These are phyloP conservation scores for Osmanthus fragrans DNA, from an alignment of 257 asterid species.

Conservation along the genomic window DNA sequence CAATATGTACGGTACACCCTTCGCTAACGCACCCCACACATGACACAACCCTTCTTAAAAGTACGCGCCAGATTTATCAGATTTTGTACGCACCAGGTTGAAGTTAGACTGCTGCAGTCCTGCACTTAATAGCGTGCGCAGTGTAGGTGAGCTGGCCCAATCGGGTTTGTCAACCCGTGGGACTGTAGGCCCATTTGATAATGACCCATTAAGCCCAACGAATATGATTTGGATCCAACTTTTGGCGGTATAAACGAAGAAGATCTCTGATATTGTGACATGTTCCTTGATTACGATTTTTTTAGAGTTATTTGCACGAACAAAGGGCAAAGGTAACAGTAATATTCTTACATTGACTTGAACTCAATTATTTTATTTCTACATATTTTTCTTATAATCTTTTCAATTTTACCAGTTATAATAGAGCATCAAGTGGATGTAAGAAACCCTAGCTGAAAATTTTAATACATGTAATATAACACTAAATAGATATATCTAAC, in stretches of 20 bases:
- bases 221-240: neutral
- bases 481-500: no score
- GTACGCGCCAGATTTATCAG: neutral
- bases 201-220: neutral
- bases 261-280: conserved; percentile 7
- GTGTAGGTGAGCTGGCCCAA: neutral
- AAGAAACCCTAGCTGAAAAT: no score
- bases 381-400: neutral
- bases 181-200: neutral
- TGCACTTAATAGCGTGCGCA: neutral
- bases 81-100: neutral
- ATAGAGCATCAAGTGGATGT: neutral
- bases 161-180: neutral
- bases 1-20: neutral
- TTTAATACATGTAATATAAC: no score
- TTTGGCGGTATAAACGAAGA: conserved; percentile 1
- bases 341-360: no score
- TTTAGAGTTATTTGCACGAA: neutral
- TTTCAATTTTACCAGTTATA: neutral
- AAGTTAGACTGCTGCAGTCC: neutral
- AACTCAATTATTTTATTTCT: no score
- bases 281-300: conserved; percentile 11
- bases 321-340: neutral
- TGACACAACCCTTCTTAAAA: neutral
- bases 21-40: neutral